Percentiles rank a stretch among this genome's conserved stretches.
phyloP scores from a whole-genome alignment of 352 stramenopile genomes.

The Phytophthora foliorum region DNA sequence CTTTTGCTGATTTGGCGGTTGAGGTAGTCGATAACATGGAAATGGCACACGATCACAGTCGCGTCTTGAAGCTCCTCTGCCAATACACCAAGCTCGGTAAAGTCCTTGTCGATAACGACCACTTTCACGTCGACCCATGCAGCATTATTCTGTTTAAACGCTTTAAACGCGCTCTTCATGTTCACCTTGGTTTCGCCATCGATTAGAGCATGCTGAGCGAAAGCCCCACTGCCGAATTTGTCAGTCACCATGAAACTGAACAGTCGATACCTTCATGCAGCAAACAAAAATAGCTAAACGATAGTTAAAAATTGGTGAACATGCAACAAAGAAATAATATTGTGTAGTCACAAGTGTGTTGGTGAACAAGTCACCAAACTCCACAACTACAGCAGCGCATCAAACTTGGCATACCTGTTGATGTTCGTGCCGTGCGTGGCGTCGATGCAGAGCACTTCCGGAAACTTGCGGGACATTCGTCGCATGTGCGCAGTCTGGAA shows the following conservation, averaged over 20 bases:
- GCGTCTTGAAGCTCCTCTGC: not conserved
- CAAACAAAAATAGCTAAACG: not conserved
- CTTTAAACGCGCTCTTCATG: not conserved
- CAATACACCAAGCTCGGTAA: constrained; percentile 1
- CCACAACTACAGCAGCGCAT: too few relatives aligned
- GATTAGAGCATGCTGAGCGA: constrained; percentile 1
- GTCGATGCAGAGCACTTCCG: constrained; percentile 6
- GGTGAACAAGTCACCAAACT: not conserved
- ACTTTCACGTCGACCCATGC: constrained; percentile 3
- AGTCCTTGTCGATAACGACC: constrained; percentile 1
- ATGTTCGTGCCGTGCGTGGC: not conserved
- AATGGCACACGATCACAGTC: constrained; percentile 5
- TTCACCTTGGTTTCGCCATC: constrained; percentile 3
- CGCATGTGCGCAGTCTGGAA: not conserved
- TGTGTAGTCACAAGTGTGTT: not conserved
- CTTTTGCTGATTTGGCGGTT: constrained; percentile 2
- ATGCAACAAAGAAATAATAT: too few relatives aligned
- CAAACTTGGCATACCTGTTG: too few relatives aligned
- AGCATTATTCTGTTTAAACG: constrained; percentile 7
- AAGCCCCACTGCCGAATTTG: not conserved
- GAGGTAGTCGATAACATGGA: constrained; percentile 5
- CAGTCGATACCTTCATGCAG: not conserved
- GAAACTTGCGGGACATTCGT: too few relatives aligned
- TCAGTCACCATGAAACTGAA: too few relatives aligned
- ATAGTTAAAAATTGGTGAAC: too few relatives aligned